These are phyloP conservation scores for Blastobotrys elegans DNA, from an alignment of 1,139 yeast genomes.

Conservation along the genomic window DNA sequence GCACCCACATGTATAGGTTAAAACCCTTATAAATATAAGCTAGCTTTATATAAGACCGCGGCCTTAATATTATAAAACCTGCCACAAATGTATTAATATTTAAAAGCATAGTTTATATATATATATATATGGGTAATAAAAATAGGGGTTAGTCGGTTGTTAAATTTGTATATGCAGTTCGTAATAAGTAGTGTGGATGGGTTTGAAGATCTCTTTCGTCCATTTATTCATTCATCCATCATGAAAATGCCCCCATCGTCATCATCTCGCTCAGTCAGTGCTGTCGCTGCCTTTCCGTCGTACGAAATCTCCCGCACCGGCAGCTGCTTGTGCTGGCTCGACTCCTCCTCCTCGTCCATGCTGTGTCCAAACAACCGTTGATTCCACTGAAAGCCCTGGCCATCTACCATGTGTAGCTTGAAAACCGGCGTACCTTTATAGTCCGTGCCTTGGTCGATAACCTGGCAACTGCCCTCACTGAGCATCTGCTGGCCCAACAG, in stretches of 20 bases:
- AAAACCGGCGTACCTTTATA: constrained; percentile 26
- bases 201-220: constrained; percentile 9
- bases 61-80: too few species aligned
- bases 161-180: too few species aligned
- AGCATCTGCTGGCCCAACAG: constrained; percentile 60
- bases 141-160: too few species aligned
- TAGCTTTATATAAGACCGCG: too few species aligned
- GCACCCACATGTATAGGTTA: too few species aligned
- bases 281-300: not conserved
- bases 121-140: too few species aligned
- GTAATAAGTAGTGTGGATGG: too few species aligned
- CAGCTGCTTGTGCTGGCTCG: not conserved
- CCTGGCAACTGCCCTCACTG: constrained; percentile 52
- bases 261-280: constrained; percentile 11
- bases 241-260: constrained; percentile 12
- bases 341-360: constrained; percentile 8
- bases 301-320: constrained; percentile 10
- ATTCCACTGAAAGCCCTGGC: constrained; percentile 72
- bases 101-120: too few species aligned
- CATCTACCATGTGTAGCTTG: constrained; percentile 48
- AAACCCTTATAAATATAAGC: too few species aligned
- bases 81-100: too few species aligned
- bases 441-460: constrained; percentile 45
- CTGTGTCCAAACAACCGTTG: constrained; percentile 54
- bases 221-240: not conserved